phyloP scores from a whole-genome alignment of 2,329 filamentous ascomycete species.

The Neofusicoccum laricinum region DNA sequence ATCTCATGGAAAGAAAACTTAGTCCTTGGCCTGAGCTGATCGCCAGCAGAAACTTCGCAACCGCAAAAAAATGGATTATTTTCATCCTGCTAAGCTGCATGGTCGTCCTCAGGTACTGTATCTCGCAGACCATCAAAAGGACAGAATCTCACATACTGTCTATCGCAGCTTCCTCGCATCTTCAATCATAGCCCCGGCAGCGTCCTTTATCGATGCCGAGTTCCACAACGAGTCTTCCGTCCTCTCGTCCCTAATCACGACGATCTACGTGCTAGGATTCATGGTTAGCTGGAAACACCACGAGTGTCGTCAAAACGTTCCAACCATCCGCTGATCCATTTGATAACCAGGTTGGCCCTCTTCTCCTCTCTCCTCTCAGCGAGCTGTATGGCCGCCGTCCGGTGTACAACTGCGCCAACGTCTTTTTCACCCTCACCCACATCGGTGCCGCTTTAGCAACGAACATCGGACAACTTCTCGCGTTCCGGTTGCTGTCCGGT shows the following conservation, averaged over 20 bases:
- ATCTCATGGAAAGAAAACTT: background rate
- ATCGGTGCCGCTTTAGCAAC: background rate
- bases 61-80: conserved; percentile 27
- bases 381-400: conserved; percentile 18
- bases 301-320: too few relatives aligned
- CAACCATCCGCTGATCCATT: too few relatives aligned
- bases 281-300: conserved; percentile 18
- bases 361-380: conserved; percentile 10
- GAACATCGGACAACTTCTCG: background rate
- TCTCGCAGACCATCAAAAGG: background rate
- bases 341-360: conserved; percentile 19
- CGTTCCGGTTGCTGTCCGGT: background rate
- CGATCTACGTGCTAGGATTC: conserved; percentile 36
- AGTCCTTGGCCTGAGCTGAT: background rate
- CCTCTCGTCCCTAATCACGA: conserved; percentile 31
- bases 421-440: conserved; percentile 9
- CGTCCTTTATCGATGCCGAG: conserved; percentile 29
- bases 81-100: conserved; percentile 30
- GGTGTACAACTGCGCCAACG: background rate
- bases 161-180: conserved; percentile 30
- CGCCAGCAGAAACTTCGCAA: conserved; percentile 27
- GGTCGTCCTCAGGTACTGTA: conserved; percentile 25
- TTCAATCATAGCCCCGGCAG: conserved; percentile 35
- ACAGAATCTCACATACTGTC: background rate
- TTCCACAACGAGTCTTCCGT: conserved; percentile 32